These are phyloP conservation scores for Gracilaria gracilis DNA, from an alignment of 23 red algal species.

Conservation along the genomic window DNA sequence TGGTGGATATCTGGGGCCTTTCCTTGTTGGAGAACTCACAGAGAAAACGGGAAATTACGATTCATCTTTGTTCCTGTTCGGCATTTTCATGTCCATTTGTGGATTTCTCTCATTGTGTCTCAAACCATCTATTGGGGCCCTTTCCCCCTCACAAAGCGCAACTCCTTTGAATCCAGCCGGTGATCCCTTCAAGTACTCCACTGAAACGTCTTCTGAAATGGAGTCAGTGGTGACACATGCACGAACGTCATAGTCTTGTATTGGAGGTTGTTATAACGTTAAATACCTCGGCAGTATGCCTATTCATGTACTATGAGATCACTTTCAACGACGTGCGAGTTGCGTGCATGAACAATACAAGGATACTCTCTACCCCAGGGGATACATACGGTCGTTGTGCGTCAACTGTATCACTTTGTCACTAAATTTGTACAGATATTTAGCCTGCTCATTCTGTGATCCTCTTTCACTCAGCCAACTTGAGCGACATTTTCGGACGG, in stretches of 20 bases:
- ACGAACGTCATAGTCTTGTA: conserved; percentile 34
- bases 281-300: background rate
- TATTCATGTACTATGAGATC: background rate
- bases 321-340: background rate
- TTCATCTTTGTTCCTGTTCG: conserved; percentile 56
- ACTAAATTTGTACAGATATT: conserved; percentile 21
- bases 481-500: conserved; percentile 59
- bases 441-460: background rate
- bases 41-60: conserved; percentile 54
- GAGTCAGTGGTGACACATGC: conserved; percentile 26
- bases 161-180: conserved; percentile 31
- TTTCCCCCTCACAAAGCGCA: conserved; percentile 48
- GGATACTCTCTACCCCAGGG: background rate
- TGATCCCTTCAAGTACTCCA: conserved; percentile 48
- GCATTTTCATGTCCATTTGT: conserved; percentile 56
- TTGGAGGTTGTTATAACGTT: conserved; percentile 5
- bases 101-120: conserved; percentile 53
- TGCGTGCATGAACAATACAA: background rate
- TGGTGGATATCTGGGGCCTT: conserved; percentile 70
- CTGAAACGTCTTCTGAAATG: background rate
- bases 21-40: conserved; percentile 67
- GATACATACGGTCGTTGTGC: background rate
- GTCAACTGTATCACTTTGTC: background rate
- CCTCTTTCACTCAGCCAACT: conserved; percentile 22
- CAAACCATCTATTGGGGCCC: conserved; percentile 41